Base-by-base conservation (phyloP, 2,329 filamentous ascomycete species). In the Xylariaceae sp. region DNA sequence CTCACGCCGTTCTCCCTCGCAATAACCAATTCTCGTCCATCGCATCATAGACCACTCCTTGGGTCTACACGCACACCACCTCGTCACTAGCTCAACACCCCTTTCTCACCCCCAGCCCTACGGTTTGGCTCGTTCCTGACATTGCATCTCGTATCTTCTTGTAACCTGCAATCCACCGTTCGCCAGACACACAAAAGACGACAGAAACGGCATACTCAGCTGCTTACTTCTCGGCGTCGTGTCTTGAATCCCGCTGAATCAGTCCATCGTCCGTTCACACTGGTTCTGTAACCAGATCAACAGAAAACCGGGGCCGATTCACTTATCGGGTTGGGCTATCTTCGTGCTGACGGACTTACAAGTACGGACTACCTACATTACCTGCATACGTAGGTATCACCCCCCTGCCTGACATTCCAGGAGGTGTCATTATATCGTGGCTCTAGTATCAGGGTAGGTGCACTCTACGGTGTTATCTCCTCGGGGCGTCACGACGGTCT, bases 121-220 rank as follows among this genome's bases (percentile, higher is more conserved):
- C 44, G 42, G 51, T 49, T 55, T 45, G 23, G 49, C 23, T 37
- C 51, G 56, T 57, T 53, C 56, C 56, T 53, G 54, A 55, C 47
- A 56, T 51, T 23, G 55, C 57, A 55, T 34, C 59, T 59, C 61
- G 56, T 63, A 58, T 59, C 61, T 59, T 53, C 55, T 57, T 59
- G 59, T 61, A 55, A 54, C 49, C 53, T 59, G 49, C 44, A 51
- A 44, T 51, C 18, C 34, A 34, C 51, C n/a, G 45, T 37, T n/a
- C 42, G 56, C 30, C 37, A 42, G 50, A 17, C 23, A 30, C 51
- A 53, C 42, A 11, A 49, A 56, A 44, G 53, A 37, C 23, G 23
- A 52, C 42, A 57, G 50, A 39, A 51, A 42, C 53, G 30, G 42
- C 47, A 10, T 49, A 23, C 47, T 18, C 15, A 49, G 15, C 47